Evolutionary conservation across 345 rosid genomes (phyloP).

Genomic region (Moringa oleifera): DNA sequence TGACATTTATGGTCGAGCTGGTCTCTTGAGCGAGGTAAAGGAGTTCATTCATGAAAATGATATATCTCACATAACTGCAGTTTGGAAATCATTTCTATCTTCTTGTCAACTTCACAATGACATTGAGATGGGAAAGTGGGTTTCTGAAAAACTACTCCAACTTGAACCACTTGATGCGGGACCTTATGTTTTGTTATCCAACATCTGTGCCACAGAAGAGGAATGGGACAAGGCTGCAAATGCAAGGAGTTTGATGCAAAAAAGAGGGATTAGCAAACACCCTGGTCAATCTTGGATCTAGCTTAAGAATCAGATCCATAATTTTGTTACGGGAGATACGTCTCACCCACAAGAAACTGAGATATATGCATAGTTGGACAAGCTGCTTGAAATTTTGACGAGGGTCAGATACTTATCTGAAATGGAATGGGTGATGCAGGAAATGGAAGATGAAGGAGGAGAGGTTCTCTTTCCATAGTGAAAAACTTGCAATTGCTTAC

Average conservation of each 20-base stretch:
- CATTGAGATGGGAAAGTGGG: conserved; percentile 37
- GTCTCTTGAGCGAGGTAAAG: conserved; percentile 35
- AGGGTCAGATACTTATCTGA: conserved; percentile 4
- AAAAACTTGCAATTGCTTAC: conserved; percentile 37
- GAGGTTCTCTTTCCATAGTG: conserved; percentile 36
- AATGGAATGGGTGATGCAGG: conserved; percentile 27
- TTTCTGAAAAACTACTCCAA: conserved; percentile 26
- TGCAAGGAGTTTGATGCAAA: conserved; percentile 34
- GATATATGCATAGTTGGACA: conserved; percentile 28
- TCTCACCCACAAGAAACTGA: conserved; percentile 22
- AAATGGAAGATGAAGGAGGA: conserved; percentile 37
- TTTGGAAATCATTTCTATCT: conserved; percentile 48
- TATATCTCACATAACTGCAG: conserved; percentile 26
- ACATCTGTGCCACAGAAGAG: conserved; percentile 28
- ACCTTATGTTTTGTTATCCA: conserved; percentile 39
- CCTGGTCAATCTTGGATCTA: conserved; percentile 59
- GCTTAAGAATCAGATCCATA: conserved; percentile 29
- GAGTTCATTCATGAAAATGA: conserved; percentile 36
- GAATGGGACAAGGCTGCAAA: conserved; percentile 41
- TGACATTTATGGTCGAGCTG: conserved; percentile 52
- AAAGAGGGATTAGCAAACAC: conserved; percentile 30
- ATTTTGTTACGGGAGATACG: conserved; percentile 34
- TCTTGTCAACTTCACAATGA: conserved; percentile 45
- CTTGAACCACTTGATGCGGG: conserved; percentile 36
- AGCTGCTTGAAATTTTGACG: conserved; percentile 26